Conservation (phyloP, 306 rosid genomes). For the Datisca glomerata region DNA sequence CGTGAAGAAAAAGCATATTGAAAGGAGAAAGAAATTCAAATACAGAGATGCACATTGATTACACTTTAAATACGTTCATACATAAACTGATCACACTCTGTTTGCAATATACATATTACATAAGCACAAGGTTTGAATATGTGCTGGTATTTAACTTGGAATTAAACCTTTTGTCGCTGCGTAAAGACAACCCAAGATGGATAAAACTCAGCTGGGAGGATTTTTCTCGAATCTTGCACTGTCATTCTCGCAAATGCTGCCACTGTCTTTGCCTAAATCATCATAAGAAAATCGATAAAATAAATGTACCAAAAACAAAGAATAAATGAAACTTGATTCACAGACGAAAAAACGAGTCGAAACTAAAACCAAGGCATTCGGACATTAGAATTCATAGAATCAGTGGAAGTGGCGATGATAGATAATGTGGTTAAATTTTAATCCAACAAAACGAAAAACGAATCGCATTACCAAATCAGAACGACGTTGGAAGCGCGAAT, state of each 20-base stretch:
- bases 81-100: too few species aligned
- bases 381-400: not conserved
- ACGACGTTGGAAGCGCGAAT: slow-evolving; percentile 56
- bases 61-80: too few species aligned
- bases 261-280: slow-evolving; percentile 47
- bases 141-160: too few species aligned
- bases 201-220: slow-evolving; percentile 46
- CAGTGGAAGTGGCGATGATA: not conserved
- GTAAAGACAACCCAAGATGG: slow-evolving; percentile 84
- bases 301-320: not conserved
- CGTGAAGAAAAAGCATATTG: too few species aligned
- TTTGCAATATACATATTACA: too few species aligned
- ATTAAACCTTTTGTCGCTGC: slow-evolving; percentile 70
- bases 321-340: too few species aligned
- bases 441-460: slow-evolving; percentile 1
- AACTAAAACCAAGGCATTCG: not conserved
- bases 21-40: too few species aligned
- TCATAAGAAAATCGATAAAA: not conserved
- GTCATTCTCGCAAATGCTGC: slow-evolving; percentile 83
- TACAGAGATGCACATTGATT: too few species aligned
- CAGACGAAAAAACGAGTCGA: too few species aligned
- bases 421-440: too few species aligned
- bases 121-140: too few species aligned
- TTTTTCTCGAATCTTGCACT: slow-evolving; percentile 63
- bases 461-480: slow-evolving; percentile 40